Evolutionary conservation across 177 flowering plant species (phyloP).

Genomic region (Vitis hybrid): DNA sequence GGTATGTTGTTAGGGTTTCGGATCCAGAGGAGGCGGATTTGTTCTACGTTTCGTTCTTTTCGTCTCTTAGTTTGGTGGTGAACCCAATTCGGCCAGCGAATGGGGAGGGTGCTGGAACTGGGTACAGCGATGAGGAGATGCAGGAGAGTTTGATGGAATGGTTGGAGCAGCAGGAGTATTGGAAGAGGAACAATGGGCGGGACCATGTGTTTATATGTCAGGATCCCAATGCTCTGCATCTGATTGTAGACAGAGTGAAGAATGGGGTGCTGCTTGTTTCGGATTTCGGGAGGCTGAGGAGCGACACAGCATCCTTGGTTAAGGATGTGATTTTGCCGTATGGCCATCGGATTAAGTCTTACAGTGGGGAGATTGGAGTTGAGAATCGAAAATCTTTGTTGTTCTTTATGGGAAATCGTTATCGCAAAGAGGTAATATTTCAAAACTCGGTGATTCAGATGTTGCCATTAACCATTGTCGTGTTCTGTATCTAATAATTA

Average conservation of each 20-base stretch:
- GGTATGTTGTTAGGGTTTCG: conserved; percentile 49
- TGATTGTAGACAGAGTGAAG: conserved; percentile 69
- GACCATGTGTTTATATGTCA: conserved; percentile 94
- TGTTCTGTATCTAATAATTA: too few relatives aligned
- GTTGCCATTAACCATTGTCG: neutral
- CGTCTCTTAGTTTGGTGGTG: conserved; percentile 82
- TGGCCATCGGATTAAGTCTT: conserved; percentile 76
- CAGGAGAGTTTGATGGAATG: conserved; percentile 81
- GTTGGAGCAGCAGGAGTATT: conserved; percentile 72
- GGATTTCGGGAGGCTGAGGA: conserved; percentile 86
- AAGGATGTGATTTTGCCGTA: conserved; percentile 93
- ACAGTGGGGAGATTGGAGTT: conserved; percentile 63
- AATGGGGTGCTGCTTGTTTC: conserved; percentile 79
- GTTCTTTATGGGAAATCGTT: conserved; percentile 97
- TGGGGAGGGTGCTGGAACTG: conserved; percentile 9
- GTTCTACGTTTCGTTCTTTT: conserved; percentile 89
- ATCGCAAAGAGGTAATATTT: conserved; percentile 73
- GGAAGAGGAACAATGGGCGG: conserved; percentile 84
- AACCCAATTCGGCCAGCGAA: conserved; percentile 49
- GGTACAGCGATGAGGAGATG: conserved; percentile 80
- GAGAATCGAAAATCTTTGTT: conserved; percentile 59
- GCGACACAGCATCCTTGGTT: conserved; percentile 78
- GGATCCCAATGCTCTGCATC: conserved; percentile 88
- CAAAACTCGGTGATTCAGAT: neutral
- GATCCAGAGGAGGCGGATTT: conserved; percentile 91